phyloP scores from a whole-genome alignment of 768 basidiomycete species.

The Auriscalpium microsporum region DNA sequence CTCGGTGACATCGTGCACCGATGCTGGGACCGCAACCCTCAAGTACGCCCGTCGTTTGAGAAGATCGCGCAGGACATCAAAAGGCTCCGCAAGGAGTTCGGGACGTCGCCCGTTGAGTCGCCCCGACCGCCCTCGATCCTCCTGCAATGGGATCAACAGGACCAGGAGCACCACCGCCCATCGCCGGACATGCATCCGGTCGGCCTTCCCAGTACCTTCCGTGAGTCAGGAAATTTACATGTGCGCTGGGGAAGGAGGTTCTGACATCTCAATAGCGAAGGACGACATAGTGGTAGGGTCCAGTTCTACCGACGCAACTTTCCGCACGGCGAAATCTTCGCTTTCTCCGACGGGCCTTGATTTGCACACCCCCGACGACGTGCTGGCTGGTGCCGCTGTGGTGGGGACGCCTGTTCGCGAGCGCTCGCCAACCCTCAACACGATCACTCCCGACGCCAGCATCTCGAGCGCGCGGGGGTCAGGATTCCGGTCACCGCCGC shows the following conservation, averaged over 20 bases:
- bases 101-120: slow-evolving; percentile 27
- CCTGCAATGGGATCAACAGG: slow-evolving; percentile 10
- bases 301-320: neutral
- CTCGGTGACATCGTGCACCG: slow-evolving; percentile 37
- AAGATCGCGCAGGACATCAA: slow-evolving; percentile 39
- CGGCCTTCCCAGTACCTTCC: slow-evolving; percentile 7
- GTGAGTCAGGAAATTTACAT: neutral
- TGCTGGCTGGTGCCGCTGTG: neutral
- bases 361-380: neutral
- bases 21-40: slow-evolving; percentile 52
- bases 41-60: slow-evolving; percentile 44
- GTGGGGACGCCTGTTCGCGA: neutral
- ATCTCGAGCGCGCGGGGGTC: slow-evolving; percentile 1
- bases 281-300: neutral
- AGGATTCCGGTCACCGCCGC: slow-evolving; percentile 33
- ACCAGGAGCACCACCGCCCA: slow-evolving; percentile 10
- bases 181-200: slow-evolving; percentile 22
- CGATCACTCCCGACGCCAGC: slow-evolving; percentile 1
- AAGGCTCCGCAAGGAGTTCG: slow-evolving; percentile 33
- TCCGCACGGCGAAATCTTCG: neutral
- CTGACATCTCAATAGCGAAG: neutral
- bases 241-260: neutral
- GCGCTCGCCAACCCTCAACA: neutral
- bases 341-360: neutral
- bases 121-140: slow-evolving; percentile 19